A percentile compares a stretch with the other conserved stretches of the same genome.
phyloP scores from a whole-genome alignment of 2,329 filamentous ascomycete species.

The Ceratocystis harringtonii region DNA sequence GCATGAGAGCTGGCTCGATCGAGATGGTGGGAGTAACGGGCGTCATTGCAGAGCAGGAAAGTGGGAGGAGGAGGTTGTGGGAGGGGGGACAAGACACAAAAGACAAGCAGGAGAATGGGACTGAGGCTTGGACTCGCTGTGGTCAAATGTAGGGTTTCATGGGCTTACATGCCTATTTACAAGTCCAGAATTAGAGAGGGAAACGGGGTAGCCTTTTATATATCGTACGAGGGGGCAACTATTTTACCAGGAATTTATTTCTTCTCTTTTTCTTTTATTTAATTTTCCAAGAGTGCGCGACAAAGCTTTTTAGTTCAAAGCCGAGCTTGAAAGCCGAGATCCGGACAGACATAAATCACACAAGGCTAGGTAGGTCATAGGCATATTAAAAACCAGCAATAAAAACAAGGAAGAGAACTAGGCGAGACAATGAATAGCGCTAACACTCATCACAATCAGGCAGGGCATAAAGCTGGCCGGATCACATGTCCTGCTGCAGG shows the following conservation, averaged over 20 bases:
- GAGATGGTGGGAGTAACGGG: neutral
- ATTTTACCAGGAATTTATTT: neutral
- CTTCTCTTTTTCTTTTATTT: neutral
- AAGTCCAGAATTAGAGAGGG: neutral
- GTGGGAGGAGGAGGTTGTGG: neutral
- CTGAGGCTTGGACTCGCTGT: neutral
- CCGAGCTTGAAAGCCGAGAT: neutral
- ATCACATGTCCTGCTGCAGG: no score
- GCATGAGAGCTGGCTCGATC: conserved; percentile 4
- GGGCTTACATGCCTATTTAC: neutral
- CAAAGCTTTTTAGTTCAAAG: neutral
- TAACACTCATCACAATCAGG: no score
- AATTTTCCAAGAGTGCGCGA: neutral
- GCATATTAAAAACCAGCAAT: no score
- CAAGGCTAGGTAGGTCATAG: no score
- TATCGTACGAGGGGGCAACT: neutral
- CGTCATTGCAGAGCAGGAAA: no score
- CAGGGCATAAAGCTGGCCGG: no score
- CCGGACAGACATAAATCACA: neutral
- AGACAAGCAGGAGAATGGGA: neutral
- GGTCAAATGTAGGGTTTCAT: neutral
- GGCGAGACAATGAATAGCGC: no score
- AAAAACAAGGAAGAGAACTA: no score
- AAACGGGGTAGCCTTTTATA: neutral
- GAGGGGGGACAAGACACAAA: neutral